Percentiles rank a stretch among this genome's conserved stretches.
Conservation (phyloP, 176 grass and related monocot genomes). For the Bonia amplexicaulis region DNA sequence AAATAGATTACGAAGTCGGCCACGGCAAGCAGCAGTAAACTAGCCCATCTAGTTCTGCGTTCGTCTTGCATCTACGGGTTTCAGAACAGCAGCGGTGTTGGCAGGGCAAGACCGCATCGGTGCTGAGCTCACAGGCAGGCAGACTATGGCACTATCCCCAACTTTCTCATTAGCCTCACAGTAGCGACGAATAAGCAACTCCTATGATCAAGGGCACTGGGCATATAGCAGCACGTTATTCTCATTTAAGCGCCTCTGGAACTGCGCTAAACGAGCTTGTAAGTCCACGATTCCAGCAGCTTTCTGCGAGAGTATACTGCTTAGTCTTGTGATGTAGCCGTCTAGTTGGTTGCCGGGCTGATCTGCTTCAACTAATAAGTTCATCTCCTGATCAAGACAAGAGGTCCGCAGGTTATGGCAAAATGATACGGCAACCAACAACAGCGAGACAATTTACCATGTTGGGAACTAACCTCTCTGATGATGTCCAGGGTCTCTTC, state of each 20-base stretch:
- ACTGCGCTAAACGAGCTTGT: constrained; percentile 63
- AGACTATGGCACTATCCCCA: not conserved
- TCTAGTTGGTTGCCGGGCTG: constrained; percentile 82
- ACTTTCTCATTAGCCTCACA: constrained; percentile 3
- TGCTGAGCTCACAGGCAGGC: not conserved
- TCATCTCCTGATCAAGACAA: constrained; percentile 77
- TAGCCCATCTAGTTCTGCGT: constrained; percentile 20
- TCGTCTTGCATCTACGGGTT: not conserved
- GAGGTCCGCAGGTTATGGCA: constrained; percentile 20
- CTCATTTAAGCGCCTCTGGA: constrained; percentile 77
- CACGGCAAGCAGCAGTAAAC: constrained; percentile 23
- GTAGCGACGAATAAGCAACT: not conserved
- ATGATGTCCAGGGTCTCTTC: constrained; percentile 90
- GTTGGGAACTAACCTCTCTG: constrained; percentile 45
- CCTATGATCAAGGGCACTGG: constrained; percentile 37
- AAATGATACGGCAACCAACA: not conserved
- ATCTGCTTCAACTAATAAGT: constrained; percentile 69
- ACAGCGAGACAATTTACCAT: not conserved
- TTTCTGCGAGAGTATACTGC: constrained; percentile 75
- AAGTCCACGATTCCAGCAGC: constrained; percentile 73
- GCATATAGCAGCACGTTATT: constrained; percentile 65
- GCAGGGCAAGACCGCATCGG: not conserved
- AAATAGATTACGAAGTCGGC: constrained; percentile 15
- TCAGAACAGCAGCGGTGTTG: constrained; percentile 6
- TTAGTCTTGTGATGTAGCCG: constrained; percentile 70